Base-by-base conservation (phyloP, 257 asterid genomes). In the Nicotiana otophora region DNA sequence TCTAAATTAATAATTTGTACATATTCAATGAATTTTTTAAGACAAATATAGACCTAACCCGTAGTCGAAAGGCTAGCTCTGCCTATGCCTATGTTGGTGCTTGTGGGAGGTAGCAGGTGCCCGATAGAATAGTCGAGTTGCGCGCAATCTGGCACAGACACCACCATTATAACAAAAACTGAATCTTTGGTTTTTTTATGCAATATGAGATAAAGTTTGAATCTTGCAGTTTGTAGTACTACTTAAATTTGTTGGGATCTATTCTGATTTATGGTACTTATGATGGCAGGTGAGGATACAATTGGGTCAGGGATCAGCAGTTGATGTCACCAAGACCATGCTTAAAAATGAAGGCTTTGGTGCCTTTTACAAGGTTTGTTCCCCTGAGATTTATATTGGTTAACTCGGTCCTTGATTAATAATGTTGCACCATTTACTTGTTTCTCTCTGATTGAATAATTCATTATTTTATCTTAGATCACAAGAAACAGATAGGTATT, bases 301-400 rank as follows among this genome's bases (percentile, higher is more conserved):
- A 83, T 86, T 96, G 93, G 98, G 99, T 26, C 98, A 96, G 83
- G 98, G 99, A 82, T 96, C 98, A 81, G 99, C 97, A 3, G 92
- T 17, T n/a, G 86, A 65, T 5, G 95, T 96, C 78, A 86, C 99
- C 11, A 89, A 72, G 83, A 91, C 17, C 87, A 94, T 96, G 99
- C 89, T 96, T 46, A 91, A 92, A 79, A 94, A 94, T 75, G 96
- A 96, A 51, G 99, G 98, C 7, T 3, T 90, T 53, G 95, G 95
- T 81, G 97, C 97, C 69, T 93, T 96, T 80, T 96, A 96, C 90
- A 94, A 96, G 93, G 99, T 96, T 82, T 51, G 94, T 86, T 72
- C 8, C 33, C 4, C 7, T 72, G 23, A 51, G 10, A 15, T 51
- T 72, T 75, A 75, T 75, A 0, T 75, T 42, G 33, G 30, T 34